phyloP scores from a whole-genome alignment of 805 yeast species.

The Candida patagonica region DNA sequence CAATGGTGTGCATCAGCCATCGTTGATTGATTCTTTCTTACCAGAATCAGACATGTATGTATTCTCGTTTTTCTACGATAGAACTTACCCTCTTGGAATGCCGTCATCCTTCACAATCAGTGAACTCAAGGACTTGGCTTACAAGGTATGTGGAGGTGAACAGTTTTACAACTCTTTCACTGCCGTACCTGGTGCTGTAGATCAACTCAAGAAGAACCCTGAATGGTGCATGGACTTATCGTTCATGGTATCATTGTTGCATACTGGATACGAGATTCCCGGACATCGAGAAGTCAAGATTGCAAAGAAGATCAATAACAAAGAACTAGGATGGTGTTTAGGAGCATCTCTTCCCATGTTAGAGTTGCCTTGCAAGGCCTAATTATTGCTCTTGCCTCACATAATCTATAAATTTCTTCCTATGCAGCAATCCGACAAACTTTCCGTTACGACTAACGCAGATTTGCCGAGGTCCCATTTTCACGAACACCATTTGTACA shows the following conservation, averaged over 20 bases:
- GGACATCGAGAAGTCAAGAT: slow-evolving; percentile 81
- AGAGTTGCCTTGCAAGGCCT: slow-evolving; percentile 24
- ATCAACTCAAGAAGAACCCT: slow-evolving; percentile 66
- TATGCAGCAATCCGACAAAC: slow-evolving; percentile 44
- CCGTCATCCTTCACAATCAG: slow-evolving; percentile 79
- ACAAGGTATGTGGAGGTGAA: slow-evolving; percentile 78
- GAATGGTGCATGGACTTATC: slow-evolving; percentile 91
- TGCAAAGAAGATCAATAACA: slow-evolving; percentile 78
- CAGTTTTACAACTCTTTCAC: slow-evolving; percentile 61
- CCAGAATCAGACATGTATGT: slow-evolving; percentile 69
- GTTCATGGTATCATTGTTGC: slow-evolving; percentile 81
- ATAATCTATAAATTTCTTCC: slow-evolving; percentile 43
- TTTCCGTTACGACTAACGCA: slow-evolving; percentile 39
- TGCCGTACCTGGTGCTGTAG: slow-evolving; percentile 59
- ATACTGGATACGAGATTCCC: slow-evolving; percentile 96
- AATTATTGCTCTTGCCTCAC: slow-evolving; percentile 17
- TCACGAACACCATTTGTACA: slow-evolving; percentile 43
- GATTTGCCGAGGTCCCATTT: slow-evolving; percentile 41
- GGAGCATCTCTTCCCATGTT: slow-evolving; percentile 94
- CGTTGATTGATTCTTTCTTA: slow-evolving; percentile 68
- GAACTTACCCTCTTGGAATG: slow-evolving; percentile 91
- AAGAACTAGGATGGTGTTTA: slow-evolving; percentile 97
- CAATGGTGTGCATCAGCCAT: slow-evolving; percentile 96
- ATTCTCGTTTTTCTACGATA: slow-evolving; percentile 91
- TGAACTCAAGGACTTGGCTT: slow-evolving; percentile 76